A percentile compares a stretch with the other conserved stretches of the same genome.
Evolutionary conservation across 306 rosid species (phyloP).

Genomic region (Styphnolobium japonicum): DNA sequence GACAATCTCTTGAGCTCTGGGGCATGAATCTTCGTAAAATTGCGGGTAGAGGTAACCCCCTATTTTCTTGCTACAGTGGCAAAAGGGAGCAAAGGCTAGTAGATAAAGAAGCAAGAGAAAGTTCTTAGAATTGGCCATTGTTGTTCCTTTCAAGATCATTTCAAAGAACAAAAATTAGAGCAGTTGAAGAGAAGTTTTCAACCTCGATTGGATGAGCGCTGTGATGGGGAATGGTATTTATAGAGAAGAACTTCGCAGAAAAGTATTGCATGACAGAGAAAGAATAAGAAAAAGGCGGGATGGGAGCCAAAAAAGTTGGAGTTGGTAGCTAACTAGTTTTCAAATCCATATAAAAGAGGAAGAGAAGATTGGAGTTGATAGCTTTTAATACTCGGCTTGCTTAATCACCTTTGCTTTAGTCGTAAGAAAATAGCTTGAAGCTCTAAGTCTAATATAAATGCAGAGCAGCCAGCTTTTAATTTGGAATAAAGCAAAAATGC

Average conservation of each 20-base stretch:
- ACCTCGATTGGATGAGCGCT: constrained; percentile 11
- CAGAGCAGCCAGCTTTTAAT: constrained; percentile 6
- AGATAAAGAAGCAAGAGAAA: constrained; percentile 51
- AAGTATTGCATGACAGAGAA: constrained; percentile 8
- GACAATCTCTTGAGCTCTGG: constrained; percentile 64
- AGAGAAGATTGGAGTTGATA: constrained; percentile 36
- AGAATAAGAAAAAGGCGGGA: background rate
- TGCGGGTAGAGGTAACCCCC: constrained; percentile 67
- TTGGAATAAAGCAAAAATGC: constrained; percentile 19
- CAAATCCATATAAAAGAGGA: constrained; percentile 17
- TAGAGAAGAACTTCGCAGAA: constrained; percentile 31
- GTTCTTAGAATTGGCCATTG: constrained; percentile 47
- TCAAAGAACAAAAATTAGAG: constrained; percentile 9
- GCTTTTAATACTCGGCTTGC: constrained; percentile 7
- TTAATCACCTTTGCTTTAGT: background rate
- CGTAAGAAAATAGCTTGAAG: constrained; percentile 5
- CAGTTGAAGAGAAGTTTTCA: constrained; percentile 13
- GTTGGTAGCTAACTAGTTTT: constrained; percentile 45
- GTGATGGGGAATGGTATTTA: constrained; percentile 38
- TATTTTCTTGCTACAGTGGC: constrained; percentile 34
- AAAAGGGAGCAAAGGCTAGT: constrained; percentile 55
- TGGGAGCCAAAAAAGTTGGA: constrained; percentile 33
- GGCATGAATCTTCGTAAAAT: constrained; percentile 72
- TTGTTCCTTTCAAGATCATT: constrained; percentile 2
- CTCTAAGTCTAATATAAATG: constrained; percentile 10